These are phyloP conservation scores for Calonectria naviculata DNA, from an alignment of 2,329 filamentous ascomycete species.

Conservation along the genomic window DNA sequence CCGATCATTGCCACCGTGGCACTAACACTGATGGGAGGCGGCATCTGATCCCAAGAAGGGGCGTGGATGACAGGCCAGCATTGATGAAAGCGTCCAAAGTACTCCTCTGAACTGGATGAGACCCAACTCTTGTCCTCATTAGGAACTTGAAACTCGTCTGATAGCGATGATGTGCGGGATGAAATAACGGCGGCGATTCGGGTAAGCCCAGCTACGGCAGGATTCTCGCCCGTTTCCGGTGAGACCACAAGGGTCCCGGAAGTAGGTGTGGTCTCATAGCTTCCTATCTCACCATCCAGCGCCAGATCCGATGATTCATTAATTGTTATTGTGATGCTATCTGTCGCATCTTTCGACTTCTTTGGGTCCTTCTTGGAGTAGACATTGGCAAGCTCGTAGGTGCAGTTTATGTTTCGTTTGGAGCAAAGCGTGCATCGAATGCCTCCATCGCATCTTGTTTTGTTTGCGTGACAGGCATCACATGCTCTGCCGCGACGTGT, in stretches of 20 bases:
- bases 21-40: constrained; percentile 39
- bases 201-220: constrained; percentile 17
- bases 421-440: constrained; percentile 51
- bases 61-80: constrained; percentile 54
- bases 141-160: constrained; percentile 9
- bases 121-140: constrained; percentile 30
- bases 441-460: constrained; percentile 57
- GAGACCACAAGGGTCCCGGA: constrained; percentile 8
- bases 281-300: neutral
- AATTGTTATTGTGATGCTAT: neutral
- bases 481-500: constrained; percentile 53
- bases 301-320: neutral
- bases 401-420: constrained; percentile 52
- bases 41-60: constrained; percentile 46
- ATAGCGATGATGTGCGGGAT: constrained; percentile 21
- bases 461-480: constrained; percentile 56
- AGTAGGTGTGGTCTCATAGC: neutral
- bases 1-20: constrained; percentile 52
- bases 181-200: constrained; percentile 20
- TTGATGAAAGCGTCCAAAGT: constrained; percentile 53
- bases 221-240: constrained; percentile 12
- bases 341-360: neutral
- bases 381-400: constrained; percentile 42
- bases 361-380: neutral
- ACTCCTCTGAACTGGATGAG: constrained; percentile 39